A percentile compares a stretch with the other conserved stretches of the same genome.
phyloP scores from a whole-genome alignment of 768 basidiomycete genomes.

The Suillus paluster region DNA sequence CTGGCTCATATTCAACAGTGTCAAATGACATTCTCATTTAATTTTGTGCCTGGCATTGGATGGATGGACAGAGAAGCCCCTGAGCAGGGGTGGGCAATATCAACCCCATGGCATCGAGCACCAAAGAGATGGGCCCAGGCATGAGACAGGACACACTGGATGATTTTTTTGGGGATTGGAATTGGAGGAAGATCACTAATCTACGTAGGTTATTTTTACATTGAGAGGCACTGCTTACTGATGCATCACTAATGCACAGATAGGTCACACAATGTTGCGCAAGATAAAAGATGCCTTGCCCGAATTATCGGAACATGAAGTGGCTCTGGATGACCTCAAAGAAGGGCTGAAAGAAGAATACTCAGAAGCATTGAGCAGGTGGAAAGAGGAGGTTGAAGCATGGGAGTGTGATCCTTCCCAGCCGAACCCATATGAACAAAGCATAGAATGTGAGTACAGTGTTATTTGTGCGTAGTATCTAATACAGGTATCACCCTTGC shows the following conservation, averaged over 20 bases:
- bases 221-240: neutral
- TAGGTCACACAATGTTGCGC: slow-evolving; percentile 4
- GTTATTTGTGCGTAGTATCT: neutral
- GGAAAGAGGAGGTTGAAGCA: slow-evolving; percentile 15
- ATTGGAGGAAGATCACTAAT: slow-evolving; percentile 35
- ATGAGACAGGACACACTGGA: slow-evolving; percentile 38
- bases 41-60: slow-evolving; percentile 29
- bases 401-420: slow-evolving; percentile 27
- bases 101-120: slow-evolving; percentile 34
- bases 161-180: slow-evolving; percentile 36
- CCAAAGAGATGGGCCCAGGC: slow-evolving; percentile 39
- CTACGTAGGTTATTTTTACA: slow-evolving; percentile 23
- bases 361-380: slow-evolving; percentile 14
- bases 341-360: neutral
- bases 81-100: slow-evolving; percentile 40
- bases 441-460: neutral
- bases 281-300: slow-evolving; percentile 8
- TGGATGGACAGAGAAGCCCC: slow-evolving; percentile 40
- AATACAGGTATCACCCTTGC: slow-evolving; percentile 6
- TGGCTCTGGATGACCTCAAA: neutral
- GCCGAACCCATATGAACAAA: slow-evolving; percentile 27
- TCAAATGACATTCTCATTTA: slow-evolving; percentile 31
- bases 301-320: slow-evolving; percentile 3
- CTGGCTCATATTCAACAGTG: slow-evolving; percentile 33
- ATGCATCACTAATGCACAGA: neutral